phyloP scores from a whole-genome alignment of 106 monocot genomes.

The Phalaenopsis equestris region DNA sequence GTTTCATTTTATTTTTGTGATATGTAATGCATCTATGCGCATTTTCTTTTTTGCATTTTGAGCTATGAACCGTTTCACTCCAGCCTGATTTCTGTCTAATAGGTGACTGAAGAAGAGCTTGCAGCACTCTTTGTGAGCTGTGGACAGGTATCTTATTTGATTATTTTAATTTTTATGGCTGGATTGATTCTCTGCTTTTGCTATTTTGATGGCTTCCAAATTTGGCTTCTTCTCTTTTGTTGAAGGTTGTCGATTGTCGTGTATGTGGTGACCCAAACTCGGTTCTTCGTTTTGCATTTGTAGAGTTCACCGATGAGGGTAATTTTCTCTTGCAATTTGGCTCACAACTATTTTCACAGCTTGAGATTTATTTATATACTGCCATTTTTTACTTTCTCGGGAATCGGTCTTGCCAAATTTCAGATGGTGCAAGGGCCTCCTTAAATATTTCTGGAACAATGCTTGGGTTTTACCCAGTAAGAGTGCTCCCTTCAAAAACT shows the following conservation, averaged over 20 bases:
- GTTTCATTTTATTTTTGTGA: not conserved
- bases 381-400: not conserved
- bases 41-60: not conserved
- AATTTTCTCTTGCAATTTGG: slow-evolving; percentile 7
- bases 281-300: slow-evolving; percentile 47
- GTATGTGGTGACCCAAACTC: slow-evolving; percentile 55
- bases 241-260: slow-evolving; percentile 47
- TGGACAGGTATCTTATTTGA: slow-evolving; percentile 22
- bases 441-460: slow-evolving; percentile 40
- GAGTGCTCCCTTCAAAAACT: slow-evolving; percentile 50
- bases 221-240: not conserved
- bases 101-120: slow-evolving; percentile 55
- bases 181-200: slow-evolving; percentile 2
- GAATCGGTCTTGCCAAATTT: not conserved
- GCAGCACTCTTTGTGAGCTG: slow-evolving; percentile 34
- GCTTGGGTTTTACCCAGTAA: slow-evolving; percentile 49
- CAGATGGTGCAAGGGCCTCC: slow-evolving; percentile 40
- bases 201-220: not conserved
- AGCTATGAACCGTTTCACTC: not conserved
- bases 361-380: not conserved
- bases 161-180: not conserved
- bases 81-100: slow-evolving; percentile 2
- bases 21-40: not conserved
- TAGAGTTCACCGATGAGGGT: slow-evolving; percentile 48
- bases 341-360: not conserved